These are phyloP conservation scores for Malassezia sympodialis DNA, from an alignment of 1,284 basidiomycete species.

Conservation along the genomic window DNA sequence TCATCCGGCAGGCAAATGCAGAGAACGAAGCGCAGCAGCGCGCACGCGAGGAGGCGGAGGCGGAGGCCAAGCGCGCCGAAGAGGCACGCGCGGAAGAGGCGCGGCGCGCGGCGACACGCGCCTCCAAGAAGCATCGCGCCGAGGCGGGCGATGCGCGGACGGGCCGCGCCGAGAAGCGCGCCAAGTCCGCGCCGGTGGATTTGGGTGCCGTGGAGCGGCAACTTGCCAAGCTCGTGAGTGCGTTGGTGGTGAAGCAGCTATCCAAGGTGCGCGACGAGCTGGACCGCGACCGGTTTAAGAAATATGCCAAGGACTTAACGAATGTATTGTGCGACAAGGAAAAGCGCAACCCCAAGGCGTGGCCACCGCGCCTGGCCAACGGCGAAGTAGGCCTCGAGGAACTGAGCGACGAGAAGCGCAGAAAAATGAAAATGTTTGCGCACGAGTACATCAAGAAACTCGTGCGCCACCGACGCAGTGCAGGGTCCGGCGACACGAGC, in stretches of 20 bases:
- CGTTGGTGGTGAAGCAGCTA: slow-evolving; percentile 81
- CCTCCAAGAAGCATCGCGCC: not conserved
- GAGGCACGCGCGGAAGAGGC: slow-evolving; percentile 16
- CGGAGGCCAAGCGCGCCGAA: slow-evolving; percentile 18
- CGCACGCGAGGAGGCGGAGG: not conserved
- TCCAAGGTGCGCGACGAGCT: slow-evolving; percentile 73
- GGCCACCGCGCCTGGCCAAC: slow-evolving; percentile 51
- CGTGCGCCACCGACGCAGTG: slow-evolving; percentile 7
- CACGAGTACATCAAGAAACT: slow-evolving; percentile 60
- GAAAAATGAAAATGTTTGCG: slow-evolving; percentile 84
- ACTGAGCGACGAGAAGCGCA: slow-evolving; percentile 71
- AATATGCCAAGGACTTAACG: slow-evolving; percentile 87
- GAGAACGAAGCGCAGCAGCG: slow-evolving; percentile 21
- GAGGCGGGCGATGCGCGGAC: slow-evolving; percentile 17
- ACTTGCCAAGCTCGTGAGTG: slow-evolving; percentile 71
- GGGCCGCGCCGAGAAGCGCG: slow-evolving; percentile 22
- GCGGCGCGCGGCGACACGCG: not conserved
- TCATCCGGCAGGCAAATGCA: slow-evolving; percentile 43
- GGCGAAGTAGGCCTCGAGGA: slow-evolving; percentile 16
- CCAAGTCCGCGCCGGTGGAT: slow-evolving; percentile 10
- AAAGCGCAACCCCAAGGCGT: slow-evolving; percentile 57
- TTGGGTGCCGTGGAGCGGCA: slow-evolving; percentile 35
- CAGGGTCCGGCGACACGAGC: not conserved
- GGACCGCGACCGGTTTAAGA: slow-evolving; percentile 80
- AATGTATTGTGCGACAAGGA: slow-evolving; percentile 78